phyloP scores from a whole-genome alignment of 257 asterid genomes.

The Salvia miltiorrhiza region DNA sequence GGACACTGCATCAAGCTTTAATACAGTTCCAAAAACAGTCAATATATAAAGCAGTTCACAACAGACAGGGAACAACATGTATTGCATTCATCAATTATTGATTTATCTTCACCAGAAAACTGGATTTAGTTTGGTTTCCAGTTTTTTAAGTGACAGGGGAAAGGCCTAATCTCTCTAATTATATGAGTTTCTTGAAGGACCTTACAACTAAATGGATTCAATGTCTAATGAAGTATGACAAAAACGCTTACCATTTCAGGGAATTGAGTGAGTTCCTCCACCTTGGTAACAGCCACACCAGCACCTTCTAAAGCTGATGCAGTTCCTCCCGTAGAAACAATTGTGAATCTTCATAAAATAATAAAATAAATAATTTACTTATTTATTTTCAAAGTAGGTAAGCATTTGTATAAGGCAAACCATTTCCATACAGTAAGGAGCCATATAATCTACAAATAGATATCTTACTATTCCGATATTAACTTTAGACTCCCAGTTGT shows the following conservation, averaged over 20 bases:
- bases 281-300: constrained; percentile 88
- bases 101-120: constrained; percentile 2
- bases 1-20: neutral
- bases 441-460: neutral
- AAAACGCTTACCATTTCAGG: constrained; percentile 80
- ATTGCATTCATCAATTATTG: neutral
- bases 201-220: neutral
- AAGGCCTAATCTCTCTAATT: neutral
- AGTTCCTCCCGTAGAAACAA: constrained; percentile 98
- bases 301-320: constrained; percentile 67
- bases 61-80: neutral
- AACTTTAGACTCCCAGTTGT: neutral
- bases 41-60: neutral
- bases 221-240: constrained; percentile 2
- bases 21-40: neutral
- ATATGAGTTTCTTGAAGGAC: neutral
- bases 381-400: constrained; percentile 1
- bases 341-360: constrained; percentile 64
- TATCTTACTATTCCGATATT: constrained; percentile 26
- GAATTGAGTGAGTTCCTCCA: constrained; percentile 82
- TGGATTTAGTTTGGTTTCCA: neutral
- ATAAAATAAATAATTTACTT: constrained; percentile 32
- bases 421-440: neutral
- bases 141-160: constrained; percentile 2
- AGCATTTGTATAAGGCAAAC: constrained; percentile 29